Evolutionary conservation across 176 grass and related monocot species (phyloP), one percentile per base, ranked within the genome.

Genomic region (Cenchrus fungigraminus): DNA sequence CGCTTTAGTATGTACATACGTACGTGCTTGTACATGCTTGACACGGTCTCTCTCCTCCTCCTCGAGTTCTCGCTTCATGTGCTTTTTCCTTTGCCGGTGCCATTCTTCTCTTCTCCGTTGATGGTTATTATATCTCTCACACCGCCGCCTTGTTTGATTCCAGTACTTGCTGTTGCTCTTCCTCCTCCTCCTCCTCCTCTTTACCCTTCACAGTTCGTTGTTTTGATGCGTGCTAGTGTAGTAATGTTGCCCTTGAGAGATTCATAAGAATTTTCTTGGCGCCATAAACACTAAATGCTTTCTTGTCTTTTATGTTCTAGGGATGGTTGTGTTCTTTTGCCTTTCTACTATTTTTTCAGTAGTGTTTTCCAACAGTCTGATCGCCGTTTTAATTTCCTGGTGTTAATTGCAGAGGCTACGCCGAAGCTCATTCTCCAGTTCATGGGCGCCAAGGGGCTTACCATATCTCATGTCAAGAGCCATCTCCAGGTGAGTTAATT

Each of bases 401-500:
- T 82, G 20, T 57, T 29, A 28, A 83, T 61, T 82, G 43, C 68
- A 99, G 97, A 92, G 68, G 94, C 97, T 37, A 99, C 97, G 8
- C 97, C 97, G 4, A 99, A 99, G 88, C 91, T 85, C 65, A 92
- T 99, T 61, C 89, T 99, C 29, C 82, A 84, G 68, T 37, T 94
- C 75, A 99, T 99, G 97, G 88, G 77, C 73, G 93, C 88, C 19
- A 91, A 81, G 68, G 97, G 85, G 25, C 80, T 99, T 7, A 99
- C 89, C 52, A 96, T 99, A 89, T 94, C 94, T 82, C 97, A 99
- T 82, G 92, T 99, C 73, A 99, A 99, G 84, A 99, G 97, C 82
- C 97, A 99, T 74, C 94, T 99, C 50, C 97, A 99, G 93, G 97
- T 96, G 37, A 8, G 25, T 44, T 14, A 3, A 40, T 79, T 43